phyloP scores from a whole-genome alignment of 495 filamentous ascomycete species.

The Trichoderma virens region DNA sequence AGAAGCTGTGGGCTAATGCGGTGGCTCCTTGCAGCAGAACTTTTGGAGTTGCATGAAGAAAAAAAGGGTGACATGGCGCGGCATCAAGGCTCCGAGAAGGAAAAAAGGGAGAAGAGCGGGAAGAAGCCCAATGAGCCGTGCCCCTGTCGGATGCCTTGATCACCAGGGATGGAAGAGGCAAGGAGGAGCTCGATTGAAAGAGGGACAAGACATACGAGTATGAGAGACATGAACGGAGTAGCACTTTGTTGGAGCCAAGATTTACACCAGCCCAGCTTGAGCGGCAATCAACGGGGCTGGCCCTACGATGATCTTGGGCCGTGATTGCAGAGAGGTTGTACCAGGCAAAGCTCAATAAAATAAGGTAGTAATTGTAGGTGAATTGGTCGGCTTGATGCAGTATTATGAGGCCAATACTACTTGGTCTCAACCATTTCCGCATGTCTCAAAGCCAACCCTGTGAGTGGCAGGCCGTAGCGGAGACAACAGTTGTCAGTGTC shows the following conservation, averaged over 20 bases:
- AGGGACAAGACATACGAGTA: neutral
- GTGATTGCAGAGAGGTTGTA: no score
- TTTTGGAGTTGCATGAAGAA: neutral
- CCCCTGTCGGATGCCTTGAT: neutral
- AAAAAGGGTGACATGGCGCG: neutral
- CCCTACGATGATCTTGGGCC: neutral
- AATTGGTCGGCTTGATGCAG: neutral
- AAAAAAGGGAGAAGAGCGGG: neutral
- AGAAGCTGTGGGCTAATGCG: neutral
- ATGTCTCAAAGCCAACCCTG: neutral
- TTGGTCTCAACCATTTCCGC: neutral
- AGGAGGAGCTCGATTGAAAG: neutral
- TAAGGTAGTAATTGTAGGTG: no score
- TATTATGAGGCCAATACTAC: neutral
- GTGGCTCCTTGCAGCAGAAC: neutral
- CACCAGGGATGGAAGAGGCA: neutral
- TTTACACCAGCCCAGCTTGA: neutral
- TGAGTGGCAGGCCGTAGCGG: neutral
- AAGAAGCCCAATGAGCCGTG: no score
- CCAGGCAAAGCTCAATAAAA: no score
- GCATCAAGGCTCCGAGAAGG: neutral
- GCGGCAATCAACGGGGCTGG: no score
- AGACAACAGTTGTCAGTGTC: neutral
- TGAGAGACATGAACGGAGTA: neutral
- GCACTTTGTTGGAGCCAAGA: neutral